Evolutionary conservation across 352 stramenopile species (phyloP).

Genomic region (Paralagenidium karlingii): DNA sequence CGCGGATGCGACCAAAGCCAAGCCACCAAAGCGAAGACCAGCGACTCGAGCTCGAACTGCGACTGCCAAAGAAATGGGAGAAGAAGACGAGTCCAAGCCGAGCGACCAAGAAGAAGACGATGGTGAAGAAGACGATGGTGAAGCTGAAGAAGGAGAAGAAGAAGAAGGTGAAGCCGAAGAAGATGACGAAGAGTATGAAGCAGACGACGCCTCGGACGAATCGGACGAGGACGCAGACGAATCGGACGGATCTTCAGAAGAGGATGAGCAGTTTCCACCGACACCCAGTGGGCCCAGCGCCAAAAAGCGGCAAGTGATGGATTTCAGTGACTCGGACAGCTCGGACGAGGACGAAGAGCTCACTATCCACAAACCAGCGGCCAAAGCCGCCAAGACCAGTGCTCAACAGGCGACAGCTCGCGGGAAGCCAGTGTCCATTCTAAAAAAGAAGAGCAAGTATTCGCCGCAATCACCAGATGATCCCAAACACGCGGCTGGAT

Average conservation of each 20-base stretch:
- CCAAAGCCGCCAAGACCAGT: neutral
- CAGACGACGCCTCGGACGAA: no score
- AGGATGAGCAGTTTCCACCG: neutral
- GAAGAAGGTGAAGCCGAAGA: no score
- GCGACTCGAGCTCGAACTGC: no score
- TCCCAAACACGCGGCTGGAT: neutral
- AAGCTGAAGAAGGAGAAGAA: neutral
- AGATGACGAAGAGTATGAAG: no score
- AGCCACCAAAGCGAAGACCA: conserved; percentile 5
- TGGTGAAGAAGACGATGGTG: neutral
- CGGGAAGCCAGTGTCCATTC: conserved; percentile 17
- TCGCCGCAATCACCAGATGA: neutral
- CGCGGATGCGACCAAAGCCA: conserved; percentile 14
- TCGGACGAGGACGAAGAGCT: conserved; percentile 22
- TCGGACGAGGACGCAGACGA: no score
- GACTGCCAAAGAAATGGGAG: no score
- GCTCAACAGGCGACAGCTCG: neutral
- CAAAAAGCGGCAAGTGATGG: conserved; percentile 37
- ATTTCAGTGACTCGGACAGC: conserved; percentile 27
- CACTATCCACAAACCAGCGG: conserved; percentile 3
- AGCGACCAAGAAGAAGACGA: neutral
- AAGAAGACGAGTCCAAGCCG: neutral
- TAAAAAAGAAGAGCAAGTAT: conserved; percentile 18
- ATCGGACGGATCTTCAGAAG: no score
- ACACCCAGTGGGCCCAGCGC: neutral